Conservation (phyloP, 306 rosid species). For the Mucuna pruriens region DNA sequence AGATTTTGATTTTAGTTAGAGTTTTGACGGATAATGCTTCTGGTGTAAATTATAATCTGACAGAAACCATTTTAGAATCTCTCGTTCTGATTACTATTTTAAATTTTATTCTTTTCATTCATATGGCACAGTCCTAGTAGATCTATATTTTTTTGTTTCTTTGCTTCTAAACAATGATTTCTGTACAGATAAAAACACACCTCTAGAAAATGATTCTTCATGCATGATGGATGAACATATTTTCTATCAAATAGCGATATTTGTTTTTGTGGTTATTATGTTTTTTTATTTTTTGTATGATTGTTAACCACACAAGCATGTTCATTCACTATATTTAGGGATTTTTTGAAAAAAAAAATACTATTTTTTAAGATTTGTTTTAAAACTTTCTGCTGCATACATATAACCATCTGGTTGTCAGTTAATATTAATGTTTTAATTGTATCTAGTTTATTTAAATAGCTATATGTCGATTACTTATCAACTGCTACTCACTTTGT, state of each 20-base stretch:
- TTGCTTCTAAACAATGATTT: slow-evolving; percentile 24
- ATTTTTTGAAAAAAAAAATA: not conserved
- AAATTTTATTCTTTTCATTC: not conserved
- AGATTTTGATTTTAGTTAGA: not conserved
- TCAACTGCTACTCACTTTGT: slow-evolving; percentile 15
- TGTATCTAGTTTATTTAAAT: slow-evolving; percentile 1
- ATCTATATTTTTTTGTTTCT: not conserved
- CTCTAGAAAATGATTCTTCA: slow-evolving; percentile 10
- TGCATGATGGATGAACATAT: not conserved
- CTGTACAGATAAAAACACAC: not conserved
- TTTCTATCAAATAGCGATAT: slow-evolving; percentile 8
- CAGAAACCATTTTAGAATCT: not conserved
- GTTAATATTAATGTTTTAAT: slow-evolving; percentile 20
- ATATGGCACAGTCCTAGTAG: not conserved
- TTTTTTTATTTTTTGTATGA: not conserved
- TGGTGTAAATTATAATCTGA: not conserved
- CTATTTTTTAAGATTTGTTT: not conserved
- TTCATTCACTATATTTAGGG: not conserved
- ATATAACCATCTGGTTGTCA: slow-evolving; percentile 18
- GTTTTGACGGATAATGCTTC: not conserved
- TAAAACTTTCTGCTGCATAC: slow-evolving; percentile 12
- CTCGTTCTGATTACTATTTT: slow-evolving; percentile 11
- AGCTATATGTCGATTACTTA: slow-evolving; percentile 23
- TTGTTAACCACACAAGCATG: not conserved
- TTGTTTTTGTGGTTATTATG: not conserved